Evolutionary conservation across 2,329 filamentous ascomycete species (phyloP), one percentile per base, ranked within the genome.

Genomic region (Fusarium equiseti): DNA sequence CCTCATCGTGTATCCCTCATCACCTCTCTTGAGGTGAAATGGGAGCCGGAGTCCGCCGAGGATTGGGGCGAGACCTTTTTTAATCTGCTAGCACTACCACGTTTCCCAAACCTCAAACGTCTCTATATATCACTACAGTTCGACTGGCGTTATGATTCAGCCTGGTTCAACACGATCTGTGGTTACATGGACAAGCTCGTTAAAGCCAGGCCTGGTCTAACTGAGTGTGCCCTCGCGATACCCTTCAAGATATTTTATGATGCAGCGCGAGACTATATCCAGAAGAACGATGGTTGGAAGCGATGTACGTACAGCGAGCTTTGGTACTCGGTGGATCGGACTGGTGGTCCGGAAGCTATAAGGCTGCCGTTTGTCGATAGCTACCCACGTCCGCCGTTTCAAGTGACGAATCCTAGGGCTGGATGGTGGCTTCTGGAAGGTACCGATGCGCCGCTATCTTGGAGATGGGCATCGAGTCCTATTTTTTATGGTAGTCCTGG

Each of bases 11-110:
- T 43, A 7, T 10, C 31, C 4, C 15, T 15, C 4, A 11, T 52
- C 2, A 65, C 38, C 1, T 51, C 51, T n/a, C 27, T 65, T 1
- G 60, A 65, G 24, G 16, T 65, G 6, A 35, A 15, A 16, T 65
- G 60, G 62, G 15, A 22, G 15, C 8, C 42, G 5, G n/a, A 20
- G 4, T 29, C 38, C 9, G 7, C 29, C 1, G 24, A 26, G 13
- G 4, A 46, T 16, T 18, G 20, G 16, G 9, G 20, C 16, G 9
- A 35, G 13, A 2, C 8, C 3, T 13, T 46, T 15, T 27, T 38
- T 8, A 9, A 13, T 3, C 22, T 8, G 9, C 5, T 56, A 13
- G 18, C 31, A 27, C 5, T 3, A 26, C 15, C 2, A 2, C 22
- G 9, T 2, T 29, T 56, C 2, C 53, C 53, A 27, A 49, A 48